These are phyloP conservation scores for Penicillium roqueforti DNA, from an alignment of 495 filamentous ascomycete species.

Conservation along the genomic window DNA sequence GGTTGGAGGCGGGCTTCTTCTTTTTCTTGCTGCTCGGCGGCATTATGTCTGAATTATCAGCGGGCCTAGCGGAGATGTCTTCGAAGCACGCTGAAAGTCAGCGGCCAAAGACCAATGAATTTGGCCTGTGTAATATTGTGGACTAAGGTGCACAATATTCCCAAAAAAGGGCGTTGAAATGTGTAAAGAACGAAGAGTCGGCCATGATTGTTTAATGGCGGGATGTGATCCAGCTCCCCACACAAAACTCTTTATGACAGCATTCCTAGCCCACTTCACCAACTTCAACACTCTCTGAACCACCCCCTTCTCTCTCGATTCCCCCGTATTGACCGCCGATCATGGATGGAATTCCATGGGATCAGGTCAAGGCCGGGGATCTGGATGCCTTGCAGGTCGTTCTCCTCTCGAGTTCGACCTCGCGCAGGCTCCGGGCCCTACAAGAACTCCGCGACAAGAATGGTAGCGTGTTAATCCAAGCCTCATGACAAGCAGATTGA, in stretches of 20 bases:
- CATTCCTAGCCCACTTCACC: constrained; percentile 33
- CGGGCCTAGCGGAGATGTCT: constrained; percentile 16
- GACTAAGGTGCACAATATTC: not conserved
- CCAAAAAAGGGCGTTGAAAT: constrained; percentile 9
- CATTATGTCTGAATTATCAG: constrained; percentile 43
- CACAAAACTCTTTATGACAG: constrained; percentile 49
- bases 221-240: constrained; percentile 21
- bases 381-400: constrained; percentile 43
- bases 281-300: constrained; percentile 12
- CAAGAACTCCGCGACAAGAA: constrained; percentile 47
- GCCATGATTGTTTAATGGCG: constrained; percentile 20
- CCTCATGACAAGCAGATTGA: not conserved
- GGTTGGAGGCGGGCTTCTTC: constrained; percentile 78
- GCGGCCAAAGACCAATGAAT: not conserved
- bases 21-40: constrained; percentile 78
- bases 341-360: constrained; percentile 50
- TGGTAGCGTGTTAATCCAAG: constrained; percentile 26
- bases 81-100: constrained; percentile 5
- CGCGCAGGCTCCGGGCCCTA: constrained; percentile 45
- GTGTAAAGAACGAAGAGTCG: constrained; percentile 17
- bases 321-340: constrained; percentile 33
- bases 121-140: not conserved
- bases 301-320: constrained; percentile 19
- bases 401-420: constrained; percentile 47
- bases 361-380: constrained; percentile 46